phyloP scores from a whole-genome alignment of 352 stramenopile genomes.

The Phytophthora melonis region DNA sequence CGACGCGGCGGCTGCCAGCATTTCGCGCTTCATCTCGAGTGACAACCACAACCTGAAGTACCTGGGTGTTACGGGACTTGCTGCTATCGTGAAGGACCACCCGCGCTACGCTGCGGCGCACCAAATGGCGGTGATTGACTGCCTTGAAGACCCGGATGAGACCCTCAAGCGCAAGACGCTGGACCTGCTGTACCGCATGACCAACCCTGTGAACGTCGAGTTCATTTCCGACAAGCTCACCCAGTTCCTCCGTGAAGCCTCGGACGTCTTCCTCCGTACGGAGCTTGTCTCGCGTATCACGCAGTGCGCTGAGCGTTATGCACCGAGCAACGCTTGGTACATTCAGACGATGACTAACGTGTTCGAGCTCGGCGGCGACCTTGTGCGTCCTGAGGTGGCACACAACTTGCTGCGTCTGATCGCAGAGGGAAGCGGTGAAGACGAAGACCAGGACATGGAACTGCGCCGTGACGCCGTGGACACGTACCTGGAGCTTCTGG shows the following conservation, averaged over 20 bases:
- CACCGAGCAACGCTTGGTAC: slow-evolving; percentile 99
- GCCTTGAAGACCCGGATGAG: slow-evolving; percentile 99
- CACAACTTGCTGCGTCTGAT: slow-evolving; percentile 99
- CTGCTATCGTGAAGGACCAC: slow-evolving; percentile 97
- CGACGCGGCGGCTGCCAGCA: slow-evolving; percentile 93
- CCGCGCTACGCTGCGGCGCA: slow-evolving; percentile 98
- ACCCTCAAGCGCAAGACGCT: slow-evolving; percentile 99
- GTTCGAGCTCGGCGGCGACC: slow-evolving; percentile 96
- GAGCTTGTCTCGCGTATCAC: slow-evolving; percentile 98
- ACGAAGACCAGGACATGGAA: slow-evolving; percentile 96
- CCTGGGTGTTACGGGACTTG: slow-evolving; percentile 98
- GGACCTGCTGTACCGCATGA: slow-evolving; percentile 98
- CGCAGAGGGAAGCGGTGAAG: slow-evolving; percentile 97
- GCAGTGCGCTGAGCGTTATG: slow-evolving; percentile 97
- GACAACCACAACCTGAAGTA: slow-evolving; percentile 99
- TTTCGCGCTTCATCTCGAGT: slow-evolving; percentile 95
- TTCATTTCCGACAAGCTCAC: slow-evolving; percentile 99
- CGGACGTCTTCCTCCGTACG: slow-evolving; percentile 97
- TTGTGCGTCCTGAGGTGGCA: slow-evolving; percentile 97
- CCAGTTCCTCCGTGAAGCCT: slow-evolving; percentile 95
- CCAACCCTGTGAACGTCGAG: slow-evolving; percentile 99
- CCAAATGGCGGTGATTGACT: slow-evolving; percentile 99
- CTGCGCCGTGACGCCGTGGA: slow-evolving; percentile 97
- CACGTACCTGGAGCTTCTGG: slow-evolving; percentile 97
- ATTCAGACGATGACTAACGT: slow-evolving; percentile 98